A percentile compares a stretch with the other conserved stretches of the same genome.
These are phyloP conservation scores for Herpetospermum pedunculosum DNA, from an alignment of 306 rosid species.

Conservation along the genomic window DNA sequence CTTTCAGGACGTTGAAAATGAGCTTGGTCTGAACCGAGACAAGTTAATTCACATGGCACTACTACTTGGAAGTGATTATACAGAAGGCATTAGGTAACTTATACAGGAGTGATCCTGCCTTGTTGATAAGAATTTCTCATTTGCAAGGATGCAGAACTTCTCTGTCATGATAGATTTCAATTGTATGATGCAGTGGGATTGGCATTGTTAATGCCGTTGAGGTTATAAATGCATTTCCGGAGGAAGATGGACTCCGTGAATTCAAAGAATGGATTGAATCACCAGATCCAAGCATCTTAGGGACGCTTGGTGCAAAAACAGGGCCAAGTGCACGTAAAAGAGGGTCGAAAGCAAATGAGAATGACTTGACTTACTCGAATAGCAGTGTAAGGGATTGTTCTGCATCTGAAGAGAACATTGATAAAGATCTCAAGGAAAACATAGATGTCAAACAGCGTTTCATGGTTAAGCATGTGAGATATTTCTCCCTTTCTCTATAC, in stretches of 20 bases:
- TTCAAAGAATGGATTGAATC: conserved; percentile 93
- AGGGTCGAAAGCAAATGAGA: conserved; percentile 34
- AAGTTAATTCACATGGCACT: conserved; percentile 75
- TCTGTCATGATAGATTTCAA: conserved; percentile 14
- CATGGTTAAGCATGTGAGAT: conserved; percentile 64
- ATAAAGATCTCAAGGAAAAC: conserved; percentile 26
- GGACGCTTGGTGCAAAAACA: conserved; percentile 36
- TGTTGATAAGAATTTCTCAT: background rate
- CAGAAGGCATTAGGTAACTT: conserved; percentile 85
- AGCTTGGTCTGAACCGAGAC: conserved; percentile 78
- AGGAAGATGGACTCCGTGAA: conserved; percentile 67
- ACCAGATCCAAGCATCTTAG: conserved; percentile 86
- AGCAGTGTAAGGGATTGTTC: conserved; percentile 20
- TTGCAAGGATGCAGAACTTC: background rate
- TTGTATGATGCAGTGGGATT: conserved; percentile 59
- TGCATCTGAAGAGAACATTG: conserved; percentile 26
- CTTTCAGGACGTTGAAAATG: conserved; percentile 78
- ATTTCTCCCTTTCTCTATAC: background rate
- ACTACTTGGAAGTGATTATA: conserved; percentile 95
- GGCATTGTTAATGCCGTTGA: conserved; percentile 98
- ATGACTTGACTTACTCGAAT: conserved; percentile 10
- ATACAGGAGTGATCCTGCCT: background rate
- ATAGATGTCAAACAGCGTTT: conserved; percentile 41
- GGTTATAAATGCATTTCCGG: conserved; percentile 87
- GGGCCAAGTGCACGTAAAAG: conserved; percentile 37